A percentile compares a stretch with the other conserved stretches of the same genome.
Conservation (phyloP, 306 rosid species). For the Prosopis cineraria region DNA sequence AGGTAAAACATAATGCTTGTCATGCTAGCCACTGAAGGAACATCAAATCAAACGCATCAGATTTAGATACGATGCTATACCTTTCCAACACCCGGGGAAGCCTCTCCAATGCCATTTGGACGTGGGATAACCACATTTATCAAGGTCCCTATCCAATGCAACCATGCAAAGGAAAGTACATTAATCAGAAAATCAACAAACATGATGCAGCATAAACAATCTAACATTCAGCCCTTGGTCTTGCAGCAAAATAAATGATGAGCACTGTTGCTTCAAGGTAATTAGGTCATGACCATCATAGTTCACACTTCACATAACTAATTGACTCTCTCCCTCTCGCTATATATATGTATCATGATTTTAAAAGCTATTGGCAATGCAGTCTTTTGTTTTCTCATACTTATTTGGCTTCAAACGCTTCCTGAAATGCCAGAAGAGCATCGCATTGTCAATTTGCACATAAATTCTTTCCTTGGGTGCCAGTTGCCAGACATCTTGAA, state of each 20-base stretch:
- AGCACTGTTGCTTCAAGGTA: background rate
- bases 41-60: slow-evolving; percentile 17
- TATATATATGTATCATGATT: background rate
- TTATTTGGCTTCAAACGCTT: background rate
- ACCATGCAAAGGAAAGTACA: slow-evolving; percentile 22
- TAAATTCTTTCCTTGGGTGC: background rate
- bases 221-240: background rate
- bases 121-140: slow-evolving; percentile 77
- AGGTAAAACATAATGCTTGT: background rate
- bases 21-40: background rate
- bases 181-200: slow-evolving; percentile 15
- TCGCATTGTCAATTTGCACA: slow-evolving; percentile 5
- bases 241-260: background rate
- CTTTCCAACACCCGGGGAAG: slow-evolving; percentile 70
- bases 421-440: background rate
- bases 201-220: background rate
- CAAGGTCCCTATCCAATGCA: slow-evolving; percentile 59
- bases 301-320: background rate
- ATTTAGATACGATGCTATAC: slow-evolving; percentile 44
- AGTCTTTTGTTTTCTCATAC: background rate
- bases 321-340: too few relatives aligned
- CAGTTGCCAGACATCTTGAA: background rate
- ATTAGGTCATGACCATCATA: background rate
- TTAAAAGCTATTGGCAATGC: background rate
- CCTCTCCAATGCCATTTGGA: slow-evolving; percentile 47